Conservation (phyloP, 345 rosid genomes). For the Crucihimalaya himalaica region DNA sequence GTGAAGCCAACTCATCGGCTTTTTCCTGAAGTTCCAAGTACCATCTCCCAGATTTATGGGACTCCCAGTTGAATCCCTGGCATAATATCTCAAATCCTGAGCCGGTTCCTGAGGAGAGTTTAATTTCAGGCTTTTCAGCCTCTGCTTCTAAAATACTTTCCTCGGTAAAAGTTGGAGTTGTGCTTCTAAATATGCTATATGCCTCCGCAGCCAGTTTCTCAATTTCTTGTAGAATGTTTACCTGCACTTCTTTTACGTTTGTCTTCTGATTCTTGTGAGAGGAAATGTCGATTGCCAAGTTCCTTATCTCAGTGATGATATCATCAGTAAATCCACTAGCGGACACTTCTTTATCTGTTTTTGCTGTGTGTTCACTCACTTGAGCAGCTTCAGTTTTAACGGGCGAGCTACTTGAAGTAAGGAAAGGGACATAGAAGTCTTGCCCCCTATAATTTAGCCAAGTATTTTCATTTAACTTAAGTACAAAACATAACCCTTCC, state of each 20-base stretch:
- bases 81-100: conserved; percentile 84
- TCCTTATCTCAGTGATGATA: conserved; percentile 79
- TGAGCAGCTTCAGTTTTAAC: conserved; percentile 41
- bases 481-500: conserved; percentile 80
- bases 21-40: conserved; percentile 74
- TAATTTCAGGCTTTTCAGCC: conserved; percentile 45
- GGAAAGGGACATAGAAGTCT: conserved; percentile 79
- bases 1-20: conserved; percentile 66
- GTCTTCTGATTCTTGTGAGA: conserved; percentile 53
- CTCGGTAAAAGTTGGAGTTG: conserved; percentile 60
- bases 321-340: conserved; percentile 52
- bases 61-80: conserved; percentile 99
- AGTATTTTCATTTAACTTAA: conserved; percentile 63
- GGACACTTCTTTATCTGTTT: conserved; percentile 51
- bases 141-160: conserved; percentile 52
- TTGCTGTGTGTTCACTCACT: conserved; percentile 37
- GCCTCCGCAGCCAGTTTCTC: conserved; percentile 99
- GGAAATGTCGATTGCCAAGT: conserved; percentile 68
- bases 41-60: conserved; percentile 89
- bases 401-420: conserved; percentile 48
- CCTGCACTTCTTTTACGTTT: conserved; percentile 73
- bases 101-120: conserved; percentile 75
- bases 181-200: conserved; percentile 84
- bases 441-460: conserved; percentile 72
- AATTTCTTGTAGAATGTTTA: conserved; percentile 86